Conservation (phyloP, 805 yeast genomes). For the Ogataea degrootiae region DNA sequence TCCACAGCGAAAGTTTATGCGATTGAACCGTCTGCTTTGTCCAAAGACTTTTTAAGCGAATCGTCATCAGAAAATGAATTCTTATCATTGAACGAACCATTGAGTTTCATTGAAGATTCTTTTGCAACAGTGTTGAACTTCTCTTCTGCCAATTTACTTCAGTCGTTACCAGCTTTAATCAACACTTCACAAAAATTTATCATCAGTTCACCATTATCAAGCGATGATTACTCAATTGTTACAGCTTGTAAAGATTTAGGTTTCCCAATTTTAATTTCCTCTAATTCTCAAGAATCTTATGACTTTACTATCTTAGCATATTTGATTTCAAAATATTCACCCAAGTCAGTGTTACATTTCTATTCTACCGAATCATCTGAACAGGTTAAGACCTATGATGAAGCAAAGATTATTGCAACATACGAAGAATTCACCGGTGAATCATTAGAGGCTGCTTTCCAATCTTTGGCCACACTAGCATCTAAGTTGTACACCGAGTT, state of each 20-base stretch:
- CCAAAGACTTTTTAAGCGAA: neutral
- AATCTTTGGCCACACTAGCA: slow-evolving; percentile 23
- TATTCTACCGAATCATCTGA: slow-evolving; percentile 29
- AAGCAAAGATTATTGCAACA: slow-evolving; percentile 3
- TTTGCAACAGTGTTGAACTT: slow-evolving; percentile 44
- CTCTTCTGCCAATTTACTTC: slow-evolving; percentile 48
- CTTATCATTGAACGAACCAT: slow-evolving; percentile 47
- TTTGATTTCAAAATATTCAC: slow-evolving; percentile 43
- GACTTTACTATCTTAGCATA: slow-evolving; percentile 56
- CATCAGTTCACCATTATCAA: slow-evolving; percentile 54
- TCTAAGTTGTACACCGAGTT: slow-evolving; percentile 34
- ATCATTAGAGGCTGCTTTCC: slow-evolving; percentile 30
- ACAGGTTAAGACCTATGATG: slow-evolving; percentile 3
- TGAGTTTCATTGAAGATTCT: slow-evolving; percentile 36
- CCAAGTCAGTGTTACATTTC: slow-evolving; percentile 69
- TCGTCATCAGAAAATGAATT: slow-evolving; percentile 9
- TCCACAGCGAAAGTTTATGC: slow-evolving; percentile 12
- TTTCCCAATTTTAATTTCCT: slow-evolving; percentile 64
- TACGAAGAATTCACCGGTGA: slow-evolving; percentile 23
- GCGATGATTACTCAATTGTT: slow-evolving; percentile 62
- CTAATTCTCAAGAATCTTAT: slow-evolving; percentile 46
- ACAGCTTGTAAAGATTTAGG: slow-evolving; percentile 72
- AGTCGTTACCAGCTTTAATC: slow-evolving; percentile 54
- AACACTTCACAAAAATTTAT: slow-evolving; percentile 37
- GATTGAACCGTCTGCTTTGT: slow-evolving; percentile 7